phyloP scores from a whole-genome alignment of 176 grass and related monocot species.

The Calamus simplicifolius region DNA sequence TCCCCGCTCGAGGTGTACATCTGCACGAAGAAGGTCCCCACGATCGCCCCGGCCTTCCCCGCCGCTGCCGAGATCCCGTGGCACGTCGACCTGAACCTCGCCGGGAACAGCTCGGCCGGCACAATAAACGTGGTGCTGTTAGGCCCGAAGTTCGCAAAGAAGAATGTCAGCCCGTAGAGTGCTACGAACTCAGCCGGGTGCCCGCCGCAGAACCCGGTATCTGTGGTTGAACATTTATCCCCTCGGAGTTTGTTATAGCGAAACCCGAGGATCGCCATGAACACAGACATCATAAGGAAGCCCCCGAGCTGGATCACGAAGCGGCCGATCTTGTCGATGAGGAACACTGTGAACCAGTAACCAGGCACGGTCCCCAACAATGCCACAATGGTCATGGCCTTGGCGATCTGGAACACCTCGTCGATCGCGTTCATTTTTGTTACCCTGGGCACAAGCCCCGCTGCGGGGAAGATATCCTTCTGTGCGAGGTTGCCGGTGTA shows the following conservation, averaged over 20 bases:
- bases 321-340: not conserved
- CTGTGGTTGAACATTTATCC: no score
- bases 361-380: slow-evolving; percentile 68
- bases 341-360: slow-evolving; percentile 40
- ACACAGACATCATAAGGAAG: not conserved
- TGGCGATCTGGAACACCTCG: slow-evolving; percentile 46
- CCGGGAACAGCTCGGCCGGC: no score
- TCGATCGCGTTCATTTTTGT: slow-evolving; percentile 44
- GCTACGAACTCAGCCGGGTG: no score
- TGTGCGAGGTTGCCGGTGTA: slow-evolving; percentile 83
- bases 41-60: no score
- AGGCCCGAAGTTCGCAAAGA: no score
- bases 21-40: no score
- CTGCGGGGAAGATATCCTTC: slow-evolving; percentile 73
- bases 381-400: slow-evolving; percentile 47
- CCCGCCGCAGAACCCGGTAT: no score
- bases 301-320: not conserved
- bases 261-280: slow-evolving; percentile 1
- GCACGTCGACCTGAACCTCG: no score
- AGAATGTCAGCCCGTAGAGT: no score
- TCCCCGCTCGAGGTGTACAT: no score
- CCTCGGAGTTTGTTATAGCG: not conserved
- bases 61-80: no score
- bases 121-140: no score
- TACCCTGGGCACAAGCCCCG: slow-evolving; percentile 36